Base-by-base conservation (phyloP, 148 eudicot genomes). In the Chenopodium formosanum region DNA sequence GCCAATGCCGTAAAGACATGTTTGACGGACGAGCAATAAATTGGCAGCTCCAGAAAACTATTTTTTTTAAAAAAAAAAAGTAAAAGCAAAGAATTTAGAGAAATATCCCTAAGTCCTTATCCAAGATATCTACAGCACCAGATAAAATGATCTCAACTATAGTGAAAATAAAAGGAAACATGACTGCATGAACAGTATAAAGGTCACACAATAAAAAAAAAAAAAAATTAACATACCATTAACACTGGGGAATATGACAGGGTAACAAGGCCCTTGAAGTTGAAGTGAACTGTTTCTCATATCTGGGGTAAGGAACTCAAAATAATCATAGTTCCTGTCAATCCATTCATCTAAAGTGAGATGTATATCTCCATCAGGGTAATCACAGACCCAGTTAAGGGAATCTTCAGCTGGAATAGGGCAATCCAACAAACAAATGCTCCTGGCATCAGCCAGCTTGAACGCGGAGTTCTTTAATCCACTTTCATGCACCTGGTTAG, bases 221-320 rank as follows among this genome's bases (percentile, higher is more conserved):
- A 40, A 58, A 60, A 75, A 58, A 60, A 56, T 23, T 4, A 13
- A 78, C 87, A 70, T 87, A 94, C 99, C 97, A 86, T 97, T 97
- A 69, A 94, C 92, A 83, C 98, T 97, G 46, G 99, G 99, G 84
- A 89, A 97, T 75, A 97, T 88, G 46, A 97, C 94, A 20, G 99
- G 99, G 83, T 97, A 97, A 82, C 99, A 97, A 76, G 98, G 99
- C 56, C 99, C 99, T 87, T 89, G 95, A 83, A 97, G 99, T 86
- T 92, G 97, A 80, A 97, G 93, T 77, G 99, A 97, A 16, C 89
- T 81, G 86, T 97, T 94, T 78, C 98, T 90, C 80, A 94, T 90
- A 7, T 87, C 92, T 34, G 97, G 98, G 82, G 97, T 90, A 60
- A 94, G 95, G 87, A 91, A 94, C 46, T 91, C 93, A 85, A 87